Base-by-base conservation (phyloP, 345 rosid genomes). In the Hibiscus trionum region DNA sequence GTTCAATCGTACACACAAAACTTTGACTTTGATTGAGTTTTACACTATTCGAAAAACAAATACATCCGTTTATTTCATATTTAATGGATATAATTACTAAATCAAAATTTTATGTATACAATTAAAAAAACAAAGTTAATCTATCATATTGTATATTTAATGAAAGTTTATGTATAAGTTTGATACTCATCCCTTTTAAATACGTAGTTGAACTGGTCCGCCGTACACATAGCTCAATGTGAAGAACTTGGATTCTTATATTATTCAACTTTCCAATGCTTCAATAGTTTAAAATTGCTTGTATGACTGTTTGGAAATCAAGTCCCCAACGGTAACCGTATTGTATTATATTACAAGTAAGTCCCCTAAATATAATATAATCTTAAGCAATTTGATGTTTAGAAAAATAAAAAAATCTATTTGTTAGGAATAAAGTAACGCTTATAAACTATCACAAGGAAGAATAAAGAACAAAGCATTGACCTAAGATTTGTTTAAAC, bases 401-500 rank as follows among this genome's bases (percentile, higher is more conserved):
- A 16, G 6, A 46, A 46, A 42, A 37, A 10, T 19, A 46, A 44
- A 31, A 31, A 31, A 65, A 42, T 2, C 8, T 19, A 65, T 4
- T 26, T 31, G 4, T 31, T 31, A 31, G 35, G 35, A 31, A 31
- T 31, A 31, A 31, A 31, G 35, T 24, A 26, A 14, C 14, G 19
- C 3, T 14, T 47, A 26, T 66, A 47, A 66, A 66, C 15, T 7
- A n/a, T 15, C 37, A 8, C 53, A 24, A 56, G 73, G 35, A 71
- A 58, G 26, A 71, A 26, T 39, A 21, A 58, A 71, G 65, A 56
- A 39, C 55, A 58, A 71, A 58, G 17, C 55, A 44, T 71, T 71
- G 60, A 56, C 60, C 29, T 3, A 56, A 56, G 9, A 52, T 2
- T 7, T 56, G 26, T 56, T 56, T 7, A 56, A 56, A 8, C 60